Evolutionary conservation across 352 stramenopile species (phyloP).

Genomic region (Phytophthora constricta): DNA sequence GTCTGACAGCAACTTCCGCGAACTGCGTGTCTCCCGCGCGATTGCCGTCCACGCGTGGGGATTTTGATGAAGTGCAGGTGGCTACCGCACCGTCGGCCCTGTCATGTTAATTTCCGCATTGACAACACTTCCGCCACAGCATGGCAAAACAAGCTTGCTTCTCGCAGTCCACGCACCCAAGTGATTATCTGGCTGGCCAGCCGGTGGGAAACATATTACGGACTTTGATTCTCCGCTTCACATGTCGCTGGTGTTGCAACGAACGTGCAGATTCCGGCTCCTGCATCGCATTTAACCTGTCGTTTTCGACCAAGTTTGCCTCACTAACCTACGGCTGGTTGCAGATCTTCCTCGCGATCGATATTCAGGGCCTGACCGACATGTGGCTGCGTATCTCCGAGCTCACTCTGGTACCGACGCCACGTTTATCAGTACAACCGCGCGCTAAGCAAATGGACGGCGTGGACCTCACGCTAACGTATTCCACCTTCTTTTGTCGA

Average conservation of each 20-base stretch:
- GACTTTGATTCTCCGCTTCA: neutral
- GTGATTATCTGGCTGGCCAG: neutral
- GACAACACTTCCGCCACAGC: neutral
- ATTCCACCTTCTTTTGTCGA: too few species aligned
- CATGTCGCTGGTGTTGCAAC: neutral
- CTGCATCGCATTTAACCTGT: too few species aligned
- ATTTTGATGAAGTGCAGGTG: neutral
- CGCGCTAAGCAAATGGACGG: too few species aligned
- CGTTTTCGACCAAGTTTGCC: too few species aligned
- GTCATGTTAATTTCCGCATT: neutral
- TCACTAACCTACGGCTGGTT: too few species aligned
- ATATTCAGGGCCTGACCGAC: too few species aligned
- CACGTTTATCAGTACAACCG: too few species aligned
- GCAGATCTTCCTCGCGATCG: too few species aligned
- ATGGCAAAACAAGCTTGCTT: neutral
- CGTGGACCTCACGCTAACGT: too few species aligned
- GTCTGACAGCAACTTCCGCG: neutral
- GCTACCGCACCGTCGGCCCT: neutral
- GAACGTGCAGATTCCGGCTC: neutral
- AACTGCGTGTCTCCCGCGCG: neutral
- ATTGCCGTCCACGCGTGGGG: neutral
- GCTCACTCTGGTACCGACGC: too few species aligned
- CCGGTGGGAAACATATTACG: neutral
- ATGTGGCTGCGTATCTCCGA: too few species aligned
- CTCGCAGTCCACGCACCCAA: neutral